Evolutionary conservation across 371 early-diverging fungal species (phyloP).

Genomic region (Mortierella sp.): DNA sequence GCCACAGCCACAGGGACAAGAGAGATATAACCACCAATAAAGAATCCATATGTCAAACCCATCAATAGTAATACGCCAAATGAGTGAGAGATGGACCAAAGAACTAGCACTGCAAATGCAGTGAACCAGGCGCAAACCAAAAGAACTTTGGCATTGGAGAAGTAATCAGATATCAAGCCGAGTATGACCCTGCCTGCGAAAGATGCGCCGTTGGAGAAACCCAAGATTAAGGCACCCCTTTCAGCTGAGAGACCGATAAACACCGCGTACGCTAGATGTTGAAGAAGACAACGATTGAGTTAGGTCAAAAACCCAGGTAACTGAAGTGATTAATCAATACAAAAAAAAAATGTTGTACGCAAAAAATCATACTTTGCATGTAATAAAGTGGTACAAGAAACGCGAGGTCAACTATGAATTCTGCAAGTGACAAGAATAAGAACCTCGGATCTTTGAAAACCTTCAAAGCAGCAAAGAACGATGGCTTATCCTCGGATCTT

Average conservation of each 20-base stretch:
- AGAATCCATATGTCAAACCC: conserved; percentile 64
- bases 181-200: conserved; percentile 72
- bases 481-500: background rate
- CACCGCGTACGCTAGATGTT: conserved; percentile 48
- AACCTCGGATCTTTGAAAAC: conserved; percentile 4
- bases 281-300: background rate
- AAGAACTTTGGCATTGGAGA: conserved; percentile 67
- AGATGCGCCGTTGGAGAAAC: conserved; percentile 64
- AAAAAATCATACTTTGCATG: conserved; percentile 36
- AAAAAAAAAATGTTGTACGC: too few species aligned
- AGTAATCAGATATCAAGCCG: conserved; percentile 67
- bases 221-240: conserved; percentile 62
- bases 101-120: conserved; percentile 62
- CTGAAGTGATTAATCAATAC: too few species aligned
- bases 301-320: too few species aligned
- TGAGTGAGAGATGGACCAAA: conserved; percentile 69
- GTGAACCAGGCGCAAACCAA: conserved; percentile 56
- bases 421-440: conserved; percentile 34
- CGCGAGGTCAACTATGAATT: background rate
- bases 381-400: conserved; percentile 34
- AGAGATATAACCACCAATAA: conserved; percentile 61
- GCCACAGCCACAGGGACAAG: conserved; percentile 50
- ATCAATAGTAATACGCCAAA: conserved; percentile 60
- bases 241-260: conserved; percentile 49
- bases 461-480: background rate